Evolutionary conservation across 2,329 filamentous ascomycete species (phyloP), one percentile per base, ranked within the genome.

Genomic region (Cladorrhinum sp.): DNA sequence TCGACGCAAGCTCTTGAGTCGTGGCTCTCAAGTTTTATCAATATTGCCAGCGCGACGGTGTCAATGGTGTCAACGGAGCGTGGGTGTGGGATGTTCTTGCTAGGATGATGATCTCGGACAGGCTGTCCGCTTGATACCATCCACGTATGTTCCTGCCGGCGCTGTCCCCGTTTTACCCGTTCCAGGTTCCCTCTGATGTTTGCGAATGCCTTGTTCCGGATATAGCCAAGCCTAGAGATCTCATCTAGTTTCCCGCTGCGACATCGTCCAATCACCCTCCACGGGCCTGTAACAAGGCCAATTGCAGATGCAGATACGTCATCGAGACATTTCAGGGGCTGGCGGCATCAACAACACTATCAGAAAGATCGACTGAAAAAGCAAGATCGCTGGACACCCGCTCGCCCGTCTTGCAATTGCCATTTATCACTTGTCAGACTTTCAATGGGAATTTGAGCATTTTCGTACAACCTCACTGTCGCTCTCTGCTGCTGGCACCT

Each of bases 281-380:
- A 36, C 51, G 3, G 23, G 27, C 23, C 20, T 57, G 57, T 55
- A 58, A 55, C 24, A 27, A 49, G 50, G n/a, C 50, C 57, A 60
- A 60, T 58, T 55, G 50, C 49, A 24, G 3, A 51, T 22, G 18
- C 22, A 55, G 29, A 32, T 60, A 62, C 61, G 61, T 62, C 61
- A 62, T 62, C 41, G 23, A 29, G 48, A 38, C 41, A 52, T 56
- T 49, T 50, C 52, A 24, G 25, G 38, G 32, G 57, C 20, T n/a
- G n/a, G n/a, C 49, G 18, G 22, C 54, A 55, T 51, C n/a, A 50
- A 49, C 49, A 16, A 49, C 23, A 50, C 24, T 16, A 27, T 9
- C 20, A 27, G 24, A 5, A 36, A 25, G 27, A 29, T 38, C 13
- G 51, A 60, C 32, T 49, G 9, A 41, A 36, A 36, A 53, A 29